phyloP scores from a whole-genome alignment of 305 asterid species.

The Fraxinus dipetala region DNA sequence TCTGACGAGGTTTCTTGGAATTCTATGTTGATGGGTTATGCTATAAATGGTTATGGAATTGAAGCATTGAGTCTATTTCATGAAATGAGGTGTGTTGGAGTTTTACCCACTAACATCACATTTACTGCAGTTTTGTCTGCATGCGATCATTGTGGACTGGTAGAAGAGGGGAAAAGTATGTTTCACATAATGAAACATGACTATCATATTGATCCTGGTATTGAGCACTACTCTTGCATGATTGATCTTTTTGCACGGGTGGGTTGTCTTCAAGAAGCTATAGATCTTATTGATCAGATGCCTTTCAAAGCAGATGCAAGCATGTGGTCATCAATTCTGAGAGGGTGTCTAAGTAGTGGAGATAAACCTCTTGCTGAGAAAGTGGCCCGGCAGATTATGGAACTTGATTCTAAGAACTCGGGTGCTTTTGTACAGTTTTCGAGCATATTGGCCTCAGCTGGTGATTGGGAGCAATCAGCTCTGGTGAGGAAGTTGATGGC shows the following conservation, averaged over 20 bases:
- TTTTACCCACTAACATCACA: slow-evolving; percentile 52
- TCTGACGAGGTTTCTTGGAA: slow-evolving; percentile 64
- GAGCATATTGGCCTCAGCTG: slow-evolving; percentile 64
- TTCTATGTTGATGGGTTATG: slow-evolving; percentile 86
- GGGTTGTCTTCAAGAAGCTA: slow-evolving; percentile 62
- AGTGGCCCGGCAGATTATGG: slow-evolving; percentile 50
- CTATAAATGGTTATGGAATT: slow-evolving; percentile 67
- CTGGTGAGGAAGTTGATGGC: slow-evolving; percentile 62
- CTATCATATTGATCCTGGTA: slow-evolving; percentile 59
- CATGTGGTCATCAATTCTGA: slow-evolving; percentile 72
- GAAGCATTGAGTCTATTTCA: slow-evolving; percentile 63
- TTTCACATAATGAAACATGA: slow-evolving; percentile 55
- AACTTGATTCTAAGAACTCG: slow-evolving; percentile 66
- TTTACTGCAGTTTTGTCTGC: slow-evolving; percentile 81
- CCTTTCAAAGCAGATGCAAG: slow-evolving; percentile 56
- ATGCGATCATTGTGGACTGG: slow-evolving; percentile 82
- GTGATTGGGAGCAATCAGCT: slow-evolving; percentile 73
- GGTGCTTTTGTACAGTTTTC: slow-evolving; percentile 78
- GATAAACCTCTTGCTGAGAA: slow-evolving; percentile 49
- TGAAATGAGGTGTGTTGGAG: slow-evolving; percentile 50
- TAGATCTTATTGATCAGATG: slow-evolving; percentile 50
- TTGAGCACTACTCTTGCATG: slow-evolving; percentile 91
- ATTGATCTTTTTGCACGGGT: slow-evolving; percentile 73
- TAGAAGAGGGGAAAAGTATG: slow-evolving; percentile 70
- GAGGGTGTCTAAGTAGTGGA: slow-evolving; percentile 70